These are phyloP conservation scores for Penicillium dipodomyicola DNA, from an alignment of 495 filamentous ascomycete genomes.

Conservation along the genomic window DNA sequence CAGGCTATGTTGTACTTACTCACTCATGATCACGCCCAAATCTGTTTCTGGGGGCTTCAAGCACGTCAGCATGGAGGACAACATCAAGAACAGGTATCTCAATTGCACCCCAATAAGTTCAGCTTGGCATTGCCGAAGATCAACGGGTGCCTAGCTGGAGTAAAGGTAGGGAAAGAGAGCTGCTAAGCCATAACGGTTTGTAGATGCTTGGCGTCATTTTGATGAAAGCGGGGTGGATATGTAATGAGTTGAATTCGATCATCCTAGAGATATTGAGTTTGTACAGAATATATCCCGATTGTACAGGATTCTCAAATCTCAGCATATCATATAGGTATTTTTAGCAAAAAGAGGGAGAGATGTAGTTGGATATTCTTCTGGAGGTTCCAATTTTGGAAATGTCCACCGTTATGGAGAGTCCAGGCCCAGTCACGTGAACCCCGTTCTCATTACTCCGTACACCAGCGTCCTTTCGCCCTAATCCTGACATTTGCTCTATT, in stretches of 20 bases:
- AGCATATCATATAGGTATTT: background rate
- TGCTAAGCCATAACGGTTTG: conserved; percentile 5
- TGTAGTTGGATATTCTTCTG: background rate
- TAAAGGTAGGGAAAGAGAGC: conserved; percentile 22
- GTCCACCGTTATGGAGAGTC: conserved; percentile 5
- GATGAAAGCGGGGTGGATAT: background rate
- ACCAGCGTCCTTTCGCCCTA: conserved; percentile 8
- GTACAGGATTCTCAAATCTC: background rate
- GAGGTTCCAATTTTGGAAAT: background rate
- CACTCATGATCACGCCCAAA: conserved; percentile 20
- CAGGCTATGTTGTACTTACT: too few species aligned
- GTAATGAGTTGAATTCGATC: background rate
- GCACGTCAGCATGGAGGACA: conserved; percentile 22
- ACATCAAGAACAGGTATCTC: conserved; percentile 18
- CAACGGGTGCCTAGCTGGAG: conserved; percentile 24
- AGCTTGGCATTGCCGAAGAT: conserved; percentile 23
- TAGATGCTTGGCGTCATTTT: background rate
- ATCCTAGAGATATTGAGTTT: background rate
- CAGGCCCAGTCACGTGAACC: conserved; percentile 31
- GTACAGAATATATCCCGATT: background rate
- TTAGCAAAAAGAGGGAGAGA: background rate
- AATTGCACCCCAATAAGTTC: conserved; percentile 19
- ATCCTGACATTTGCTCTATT: background rate
- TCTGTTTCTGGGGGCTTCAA: conserved; percentile 23
- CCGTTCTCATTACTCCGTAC: background rate